phyloP scores from a whole-genome alignment of 441 rosid species.

The Gossypium trilobum region DNA sequence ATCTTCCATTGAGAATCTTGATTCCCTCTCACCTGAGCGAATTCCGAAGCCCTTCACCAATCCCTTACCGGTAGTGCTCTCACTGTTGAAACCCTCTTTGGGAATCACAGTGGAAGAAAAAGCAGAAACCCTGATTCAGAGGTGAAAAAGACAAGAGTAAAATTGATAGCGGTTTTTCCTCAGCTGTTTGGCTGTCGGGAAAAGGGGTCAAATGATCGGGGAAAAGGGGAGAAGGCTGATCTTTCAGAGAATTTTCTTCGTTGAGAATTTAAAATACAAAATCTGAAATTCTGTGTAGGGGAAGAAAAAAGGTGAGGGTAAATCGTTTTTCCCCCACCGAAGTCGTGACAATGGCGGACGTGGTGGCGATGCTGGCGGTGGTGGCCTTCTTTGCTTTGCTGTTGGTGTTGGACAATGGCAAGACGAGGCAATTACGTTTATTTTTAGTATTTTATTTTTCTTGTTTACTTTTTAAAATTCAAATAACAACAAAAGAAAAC shows the following conservation, averaged over 20 bases:
- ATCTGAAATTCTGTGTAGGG: background rate
- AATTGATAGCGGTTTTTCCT: background rate
- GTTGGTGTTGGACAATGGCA: slow-evolving; percentile 20
- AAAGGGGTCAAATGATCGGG: slow-evolving; percentile 19
- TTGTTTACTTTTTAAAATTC: background rate
- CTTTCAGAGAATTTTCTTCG: slow-evolving; percentile 17
- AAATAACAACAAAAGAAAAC: background rate
- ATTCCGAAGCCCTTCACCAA: slow-evolving; percentile 23
- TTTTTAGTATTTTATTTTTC: slow-evolving; percentile 9
- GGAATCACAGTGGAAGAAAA: slow-evolving; percentile 17
- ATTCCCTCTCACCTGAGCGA: slow-evolving; percentile 17
- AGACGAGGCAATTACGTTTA: slow-evolving; percentile 26
- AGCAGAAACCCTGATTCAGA: slow-evolving; percentile 29
- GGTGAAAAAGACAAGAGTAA: background rate
- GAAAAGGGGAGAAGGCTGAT: slow-evolving; percentile 1
- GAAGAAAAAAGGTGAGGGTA: slow-evolving; percentile 2
- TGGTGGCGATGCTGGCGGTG: slow-evolving; percentile 18
- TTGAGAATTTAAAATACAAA: slow-evolving; percentile 8
- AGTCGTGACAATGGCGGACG: slow-evolving; percentile 29
- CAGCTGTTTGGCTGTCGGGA: slow-evolving; percentile 3
- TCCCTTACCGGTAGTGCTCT: slow-evolving; percentile 18
- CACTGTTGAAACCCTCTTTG: slow-evolving; percentile 10
- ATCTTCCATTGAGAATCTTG: slow-evolving; percentile 30
- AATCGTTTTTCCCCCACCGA: slow-evolving; percentile 18
- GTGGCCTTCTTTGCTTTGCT: slow-evolving; percentile 19